Base-by-base conservation (phyloP, 2,329 filamentous ascomycete species). In the Rhexocercosporidium sp. region DNA sequence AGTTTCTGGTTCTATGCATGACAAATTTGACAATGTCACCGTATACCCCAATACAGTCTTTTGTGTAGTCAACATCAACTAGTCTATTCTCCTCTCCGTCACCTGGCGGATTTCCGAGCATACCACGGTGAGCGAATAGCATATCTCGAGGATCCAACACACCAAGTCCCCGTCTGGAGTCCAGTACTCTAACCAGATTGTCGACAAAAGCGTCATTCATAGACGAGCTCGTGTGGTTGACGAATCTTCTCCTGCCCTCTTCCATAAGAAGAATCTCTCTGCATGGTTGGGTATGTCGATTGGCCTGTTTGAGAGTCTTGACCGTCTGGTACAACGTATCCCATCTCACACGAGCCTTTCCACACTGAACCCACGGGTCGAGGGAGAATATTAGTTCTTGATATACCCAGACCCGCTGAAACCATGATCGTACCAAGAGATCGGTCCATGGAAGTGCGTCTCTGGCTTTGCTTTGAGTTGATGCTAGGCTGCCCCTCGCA, bases 331-430 rank as follows among this genome's bases (percentile, higher is more conserved):
- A 34, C 6, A 65, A 25, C 14, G 18, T 27, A 5, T 41, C 20
- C 63, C 63, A 65, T 11, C 56, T 6, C 1, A 65, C 18, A 2
- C 39, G 39, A 9, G 11, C 14, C 9, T 11, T 46, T 29, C 64
- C 64, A 61, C 64, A 66, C 31, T 66, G 64, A 8, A 66, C 12
- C 64, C 64, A 66, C 6, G 64, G 64, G 44, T 66, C 64, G 9
- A 22, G 31, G 11, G 64, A 66, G 12, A 61, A 34, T 12, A 66
- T 18, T 6, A 66, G 31, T 61, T 66, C 64, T 34, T 66, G 64
- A 46, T 53, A 66, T 12, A 66, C 37, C 64, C 64, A 66, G 3
- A 66, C 47, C 25, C 64, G 44, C 2, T 20, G 14, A 27, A 66
- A 66, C 64, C 64, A 66, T 16, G 64, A 18, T 20, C 56, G 5